Evolutionary conservation across 768 basidiomycete species (phyloP), one percentile per base, ranked within the genome.

Genomic region (Leccinum sublutescens): DNA sequence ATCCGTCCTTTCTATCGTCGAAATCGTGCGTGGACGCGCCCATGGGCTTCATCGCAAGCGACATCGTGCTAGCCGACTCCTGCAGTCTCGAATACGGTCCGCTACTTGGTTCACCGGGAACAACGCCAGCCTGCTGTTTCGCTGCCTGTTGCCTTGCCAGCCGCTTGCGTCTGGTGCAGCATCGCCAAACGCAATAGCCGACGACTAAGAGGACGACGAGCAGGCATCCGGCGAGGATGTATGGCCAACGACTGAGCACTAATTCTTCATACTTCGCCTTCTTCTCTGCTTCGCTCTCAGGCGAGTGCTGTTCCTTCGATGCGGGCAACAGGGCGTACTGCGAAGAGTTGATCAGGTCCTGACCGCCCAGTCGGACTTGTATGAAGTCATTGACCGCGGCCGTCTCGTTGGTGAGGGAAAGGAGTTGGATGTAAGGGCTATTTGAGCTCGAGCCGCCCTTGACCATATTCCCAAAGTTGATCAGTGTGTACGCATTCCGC

Each of bases 381-480:
- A 91, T 79, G 62, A 93, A 93, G 60, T 91, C 88, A n/a, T 77
- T 58, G 67, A 83, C 80, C 7, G 88, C 88, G 5, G 76, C 65
- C 17, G 74, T 70, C 5, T 76, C 60, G 65, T 86, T 66, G 48
- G 85, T 89, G 52, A 84, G 68, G 8, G 90, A 79, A 25, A 86
- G 74, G 58, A 93, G 75, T 67, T 93, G 91, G 52, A 91, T 78
- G 68, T 81, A 93, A 3, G 91, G 91, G 31, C 81, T 76, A 19
- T 70, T 78, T 12, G 78, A 76, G 66, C 78, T 78, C 34, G 73
- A 76, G 9, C 80, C 76, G 50, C 76, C 79, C 14, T 80, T 72
- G 61, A 89, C 78, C 76, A 87, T 86, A 68, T 87, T 77, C 33
- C 91, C 91, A 65, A 82, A 91, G 72, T 89, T 81, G 52, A 92